A percentile compares a stretch with the other conserved stretches of the same genome.
Evolutionary conservation across 176 grass and related monocot species (phyloP).

Genomic region (Ensete ventricosum): DNA sequence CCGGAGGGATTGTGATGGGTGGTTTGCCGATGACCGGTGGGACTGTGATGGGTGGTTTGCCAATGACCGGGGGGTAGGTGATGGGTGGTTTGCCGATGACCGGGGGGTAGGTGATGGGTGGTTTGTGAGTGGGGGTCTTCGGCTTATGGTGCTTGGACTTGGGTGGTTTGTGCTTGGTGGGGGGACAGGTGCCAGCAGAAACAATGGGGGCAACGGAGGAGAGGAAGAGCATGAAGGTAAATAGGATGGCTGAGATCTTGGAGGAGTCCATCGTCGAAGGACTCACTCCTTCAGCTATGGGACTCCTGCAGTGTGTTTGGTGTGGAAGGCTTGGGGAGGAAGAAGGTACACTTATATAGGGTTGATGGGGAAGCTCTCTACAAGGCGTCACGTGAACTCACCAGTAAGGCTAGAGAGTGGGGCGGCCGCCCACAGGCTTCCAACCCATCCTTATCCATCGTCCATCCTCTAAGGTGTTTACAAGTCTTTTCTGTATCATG

Average conservation of each 20-base stretch:
- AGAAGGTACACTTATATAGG: neutral
- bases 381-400: no score
- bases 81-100: conserved; percentile 6
- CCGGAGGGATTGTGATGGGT: conserved; percentile 1
- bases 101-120: conserved; percentile 10
- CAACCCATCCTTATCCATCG: no score
- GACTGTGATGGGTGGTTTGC: neutral
- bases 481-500: neutral
- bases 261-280: conserved; percentile 43
- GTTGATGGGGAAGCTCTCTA: no score
- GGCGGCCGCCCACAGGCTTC: no score
- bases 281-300: neutral
- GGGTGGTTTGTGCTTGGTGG: conserved; percentile 26
- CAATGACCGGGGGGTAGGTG: neutral
- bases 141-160: neutral
- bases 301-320: neutral
- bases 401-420: no score
- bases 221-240: conserved; percentile 61
- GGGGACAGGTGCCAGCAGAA: conserved; percentile 32
- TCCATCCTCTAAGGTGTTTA: neutral
- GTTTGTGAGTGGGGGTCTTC: conserved; percentile 5
- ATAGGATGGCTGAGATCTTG: conserved; percentile 37
- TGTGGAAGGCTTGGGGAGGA: neutral
- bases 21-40: conserved; percentile 1
- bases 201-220: conserved; percentile 37